phyloP scores from a whole-genome alignment of 1,139 yeast species.

The Taiozyma sp. region DNA sequence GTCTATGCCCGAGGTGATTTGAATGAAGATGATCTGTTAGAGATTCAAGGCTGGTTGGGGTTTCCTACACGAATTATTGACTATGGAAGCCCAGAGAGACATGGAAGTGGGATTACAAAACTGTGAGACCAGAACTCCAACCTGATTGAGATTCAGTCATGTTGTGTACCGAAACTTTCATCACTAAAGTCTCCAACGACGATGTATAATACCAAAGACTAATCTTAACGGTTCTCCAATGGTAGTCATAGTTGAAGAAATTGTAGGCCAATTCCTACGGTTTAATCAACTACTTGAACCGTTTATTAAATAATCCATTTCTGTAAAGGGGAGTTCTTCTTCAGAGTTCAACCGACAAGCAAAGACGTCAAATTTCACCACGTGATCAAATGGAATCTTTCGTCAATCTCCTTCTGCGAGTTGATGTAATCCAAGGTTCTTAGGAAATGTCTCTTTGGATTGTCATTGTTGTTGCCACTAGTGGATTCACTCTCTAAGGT shows the following conservation, averaged over 20 bases:
- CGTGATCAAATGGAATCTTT: constrained; percentile 49
- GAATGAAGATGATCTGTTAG: neutral
- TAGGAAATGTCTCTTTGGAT: constrained; percentile 45
- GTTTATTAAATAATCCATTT: no score
- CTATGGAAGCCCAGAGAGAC: neutral
- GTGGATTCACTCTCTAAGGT: constrained; percentile 33
- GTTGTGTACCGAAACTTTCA: neutral
- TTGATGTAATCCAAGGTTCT: constrained; percentile 64
- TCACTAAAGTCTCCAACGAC: no score
- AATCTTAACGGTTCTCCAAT: no score
- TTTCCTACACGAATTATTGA: neutral
- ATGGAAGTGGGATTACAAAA: neutral
- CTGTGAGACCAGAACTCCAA: no score
- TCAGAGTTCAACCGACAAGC: no score
- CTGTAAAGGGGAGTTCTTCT: no score
- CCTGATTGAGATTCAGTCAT: no score
- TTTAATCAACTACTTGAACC: no score
- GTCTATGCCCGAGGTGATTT: neutral
- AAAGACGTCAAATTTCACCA: constrained; percentile 12
- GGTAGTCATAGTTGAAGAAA: no score
- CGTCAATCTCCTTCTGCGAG: constrained; percentile 61
- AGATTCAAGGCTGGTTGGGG: neutral
- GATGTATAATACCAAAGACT: no score
- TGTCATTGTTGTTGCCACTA: constrained; percentile 32
- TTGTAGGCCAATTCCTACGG: no score